Evolutionary conservation across 176 grass and related monocot genomes (phyloP), one percentile per base, ranked within the genome.

Genomic region (Triticum urartu): DNA sequence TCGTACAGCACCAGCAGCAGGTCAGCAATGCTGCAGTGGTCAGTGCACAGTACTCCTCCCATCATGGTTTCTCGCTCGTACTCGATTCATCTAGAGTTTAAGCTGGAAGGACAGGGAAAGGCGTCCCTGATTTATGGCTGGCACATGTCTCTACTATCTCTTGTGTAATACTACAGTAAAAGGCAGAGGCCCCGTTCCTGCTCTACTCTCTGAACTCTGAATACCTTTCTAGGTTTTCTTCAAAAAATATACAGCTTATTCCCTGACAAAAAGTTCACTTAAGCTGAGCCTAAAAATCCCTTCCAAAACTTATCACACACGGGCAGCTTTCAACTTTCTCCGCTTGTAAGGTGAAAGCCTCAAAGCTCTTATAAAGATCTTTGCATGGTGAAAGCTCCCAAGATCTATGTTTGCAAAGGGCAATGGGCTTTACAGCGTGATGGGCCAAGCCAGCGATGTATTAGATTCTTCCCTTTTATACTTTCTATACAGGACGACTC

Each of bases 91-190:
- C 33, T 26, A 58, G 60, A 63, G 38, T 61, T 88, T 69, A 88
- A 61, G 77, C 59, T 18, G 28, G 0, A 40, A 71, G 85, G 77
- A 91, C 70, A 36, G 3, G 68, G 28, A 52, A 81, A 76, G 69
- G 63, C 77, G 70, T 72, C 77, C 64, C 36, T 48, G 77, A 48
- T 85, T 81, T 81, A 77, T 88, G 70, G 70, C 54, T 21, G 64
- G 63, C 82, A 87, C 86, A 85, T 91, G 86, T 17, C 45, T 83
- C 59, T 40, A 24, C 35, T 52, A 65, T 66, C 11, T 47, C 43
- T 43, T 43, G 42, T 45, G 42, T 3, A 45, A 45, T 12, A 45
- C 11, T 45, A 12, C 3, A 45, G 11, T 15, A 47, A 14, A 61
- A 47, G 64, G 24, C 72, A 18, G 36, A 56, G 77, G 1, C 35